Evolutionary conservation across 257 asterid genomes (phyloP).

Genomic region (Asclepias syriaca): DNA sequence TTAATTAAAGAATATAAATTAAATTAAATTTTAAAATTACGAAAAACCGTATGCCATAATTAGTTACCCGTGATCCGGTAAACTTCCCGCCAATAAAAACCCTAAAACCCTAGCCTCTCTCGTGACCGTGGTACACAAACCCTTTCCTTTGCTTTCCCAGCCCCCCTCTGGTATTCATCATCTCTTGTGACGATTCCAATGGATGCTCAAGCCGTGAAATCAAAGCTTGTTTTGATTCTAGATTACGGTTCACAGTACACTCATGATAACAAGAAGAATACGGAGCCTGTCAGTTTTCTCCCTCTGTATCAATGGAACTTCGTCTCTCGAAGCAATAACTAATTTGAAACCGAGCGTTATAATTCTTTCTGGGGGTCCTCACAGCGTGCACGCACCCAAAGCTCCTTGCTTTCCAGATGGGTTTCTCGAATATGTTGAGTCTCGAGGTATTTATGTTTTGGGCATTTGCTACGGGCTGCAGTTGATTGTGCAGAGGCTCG

Average conservation of each 20-base stretch:
- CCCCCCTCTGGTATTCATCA: neutral
- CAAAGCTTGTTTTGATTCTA: constrained; percentile 57
- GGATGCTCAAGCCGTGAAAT: constrained; percentile 51
- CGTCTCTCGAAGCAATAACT: constrained; percentile 54
- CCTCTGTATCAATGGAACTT: constrained; percentile 80
- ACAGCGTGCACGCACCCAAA: constrained; percentile 72
- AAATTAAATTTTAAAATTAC: too few species aligned
- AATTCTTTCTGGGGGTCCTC: constrained; percentile 94
- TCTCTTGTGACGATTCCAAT: constrained; percentile 18
- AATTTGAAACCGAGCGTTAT: constrained; percentile 60
- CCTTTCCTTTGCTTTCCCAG: neutral
- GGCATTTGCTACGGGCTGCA: constrained; percentile 96
- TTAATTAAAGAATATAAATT: too few species aligned
- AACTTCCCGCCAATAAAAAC: constrained; percentile 45
- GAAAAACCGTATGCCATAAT: too few species aligned
- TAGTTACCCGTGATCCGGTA: neutral
- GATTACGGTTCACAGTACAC: constrained; percentile 96
- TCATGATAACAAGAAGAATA: constrained; percentile 89
- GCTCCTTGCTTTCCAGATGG: constrained; percentile 82
- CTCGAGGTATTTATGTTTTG: constrained; percentile 43
- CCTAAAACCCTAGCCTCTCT: constrained; percentile 58
- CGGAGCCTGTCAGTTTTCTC: constrained; percentile 80
- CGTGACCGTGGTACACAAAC: neutral
- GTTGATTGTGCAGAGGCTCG: constrained; percentile 70
- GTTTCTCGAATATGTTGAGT: constrained; percentile 59